A percentile compares a stretch with the other conserved stretches of the same genome.
phyloP scores from a whole-genome alignment of 1,139 yeast genomes.

The Yarrowia galli region DNA sequence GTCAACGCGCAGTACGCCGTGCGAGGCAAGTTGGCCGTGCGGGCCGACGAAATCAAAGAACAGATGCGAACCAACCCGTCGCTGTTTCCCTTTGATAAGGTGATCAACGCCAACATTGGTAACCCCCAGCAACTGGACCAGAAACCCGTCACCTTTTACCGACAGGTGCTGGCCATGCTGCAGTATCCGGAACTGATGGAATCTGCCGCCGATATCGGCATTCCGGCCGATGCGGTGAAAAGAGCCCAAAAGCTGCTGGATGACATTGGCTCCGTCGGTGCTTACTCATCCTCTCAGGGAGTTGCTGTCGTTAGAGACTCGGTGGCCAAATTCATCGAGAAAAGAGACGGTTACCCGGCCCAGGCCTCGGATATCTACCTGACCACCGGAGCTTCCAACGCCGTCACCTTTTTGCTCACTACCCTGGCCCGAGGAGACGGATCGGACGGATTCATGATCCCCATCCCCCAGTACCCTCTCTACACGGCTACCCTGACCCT shows the following conservation, averaged over 20 bases:
- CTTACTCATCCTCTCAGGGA: slow-evolving; percentile 94
- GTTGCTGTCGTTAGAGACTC: slow-evolving; percentile 71
- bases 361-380: slow-evolving; percentile 76
- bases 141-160: slow-evolving; percentile 90
- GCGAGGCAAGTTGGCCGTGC: slow-evolving; percentile 88
- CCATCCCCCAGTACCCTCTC: slow-evolving; percentile 96
- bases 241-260: slow-evolving; percentile 70
- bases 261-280: slow-evolving; percentile 84
- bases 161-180: slow-evolving; percentile 84
- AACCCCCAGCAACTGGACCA: slow-evolving; percentile 97
- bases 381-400: slow-evolving; percentile 94
- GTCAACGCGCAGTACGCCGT: slow-evolving; percentile 93
- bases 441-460: slow-evolving; percentile 84
- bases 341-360: slow-evolving; percentile 73
- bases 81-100: slow-evolving; percentile 75
- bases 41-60: slow-evolving; percentile 82
- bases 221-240: slow-evolving; percentile 72
- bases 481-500: slow-evolving; percentile 92
- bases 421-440: slow-evolving; percentile 68
- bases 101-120: slow-evolving; percentile 92
- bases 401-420: slow-evolving; percentile 77
- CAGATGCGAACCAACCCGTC: slow-evolving; percentile 61
- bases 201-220: slow-evolving; percentile 51
- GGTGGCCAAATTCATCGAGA: slow-evolving; percentile 78
- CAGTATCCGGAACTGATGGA: slow-evolving; percentile 80